A percentile compares a stretch with the other conserved stretches of the same genome.
Evolutionary conservation across 2,329 filamentous ascomycete species (phyloP).

Genomic region (Mycosphaerelloides madeirae): DNA sequence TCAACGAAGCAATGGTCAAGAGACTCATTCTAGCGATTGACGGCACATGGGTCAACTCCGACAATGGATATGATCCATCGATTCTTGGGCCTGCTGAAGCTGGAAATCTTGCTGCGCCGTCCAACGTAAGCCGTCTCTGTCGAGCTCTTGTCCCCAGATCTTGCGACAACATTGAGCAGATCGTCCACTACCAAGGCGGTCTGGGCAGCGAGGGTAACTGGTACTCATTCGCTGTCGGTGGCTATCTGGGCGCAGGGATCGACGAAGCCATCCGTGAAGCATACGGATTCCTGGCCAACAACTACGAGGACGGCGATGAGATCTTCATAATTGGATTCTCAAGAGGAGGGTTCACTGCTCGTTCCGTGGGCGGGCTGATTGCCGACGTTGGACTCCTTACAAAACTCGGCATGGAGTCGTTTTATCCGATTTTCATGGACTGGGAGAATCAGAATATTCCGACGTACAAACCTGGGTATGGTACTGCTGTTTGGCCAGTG

Average conservation of each 20-base stretch:
- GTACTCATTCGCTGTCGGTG: slow-evolving; percentile 28
- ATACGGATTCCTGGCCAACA: slow-evolving; percentile 59
- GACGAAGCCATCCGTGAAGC: slow-evolving; percentile 53
- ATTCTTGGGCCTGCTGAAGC: slow-evolving; percentile 12
- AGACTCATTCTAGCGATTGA: slow-evolving; percentile 24
- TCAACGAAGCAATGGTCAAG: no score
- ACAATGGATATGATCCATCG: slow-evolving; percentile 23
- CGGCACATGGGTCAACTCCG: slow-evolving; percentile 26
- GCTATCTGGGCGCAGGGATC: slow-evolving; percentile 31
- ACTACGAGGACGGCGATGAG: slow-evolving; percentile 42
- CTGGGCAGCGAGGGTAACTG: slow-evolving; percentile 33
- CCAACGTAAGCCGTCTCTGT: slow-evolving; percentile 33
- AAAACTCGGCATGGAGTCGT: slow-evolving; percentile 26
- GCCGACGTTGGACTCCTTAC: slow-evolving; percentile 41
- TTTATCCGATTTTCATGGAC: slow-evolving; percentile 31
- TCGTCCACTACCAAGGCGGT: slow-evolving; percentile 35
- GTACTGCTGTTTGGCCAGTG: slow-evolving; percentile 12
- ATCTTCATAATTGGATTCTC: slow-evolving; percentile 45
- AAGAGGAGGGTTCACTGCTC: slow-evolving; percentile 42
- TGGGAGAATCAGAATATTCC: slow-evolving; percentile 28
- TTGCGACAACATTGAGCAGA: slow-evolving; percentile 30
- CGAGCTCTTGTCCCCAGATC: slow-evolving; percentile 31
- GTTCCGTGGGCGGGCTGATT: slow-evolving; percentile 41
- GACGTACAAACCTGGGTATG: slow-evolving; percentile 21
- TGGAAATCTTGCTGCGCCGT: slow-evolving; percentile 21